Percentiles rank a stretch among this genome's conserved stretches.
phyloP scores from a whole-genome alignment of 352 stramenopile genomes.

The Globisporangium heterothallicum region DNA sequence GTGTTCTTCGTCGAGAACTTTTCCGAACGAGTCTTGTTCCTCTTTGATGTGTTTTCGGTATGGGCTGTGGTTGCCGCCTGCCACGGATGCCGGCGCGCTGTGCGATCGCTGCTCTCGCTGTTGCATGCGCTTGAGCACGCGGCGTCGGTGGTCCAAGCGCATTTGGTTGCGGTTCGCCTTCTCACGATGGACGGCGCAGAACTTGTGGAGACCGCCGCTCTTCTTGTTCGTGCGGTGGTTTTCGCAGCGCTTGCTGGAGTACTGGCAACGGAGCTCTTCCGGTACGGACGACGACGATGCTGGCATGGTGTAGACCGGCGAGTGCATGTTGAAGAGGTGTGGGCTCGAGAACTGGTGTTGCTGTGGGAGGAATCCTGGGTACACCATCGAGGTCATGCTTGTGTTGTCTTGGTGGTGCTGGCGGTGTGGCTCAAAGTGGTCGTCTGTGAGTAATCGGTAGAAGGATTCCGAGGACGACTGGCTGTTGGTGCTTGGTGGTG shows the following conservation, averaged over 20 bases:
- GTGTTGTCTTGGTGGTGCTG: background rate
- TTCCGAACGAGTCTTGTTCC: constrained; percentile 1
- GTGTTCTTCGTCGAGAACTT: constrained; percentile 1
- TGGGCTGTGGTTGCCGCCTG: constrained; percentile 21
- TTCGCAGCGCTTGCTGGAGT: constrained; percentile 46
- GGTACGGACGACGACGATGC: constrained; percentile 15
- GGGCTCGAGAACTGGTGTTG: constrained; percentile 3
- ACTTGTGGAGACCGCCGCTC: constrained; percentile 49
- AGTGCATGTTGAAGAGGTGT: background rate
- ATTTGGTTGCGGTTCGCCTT: constrained; percentile 74
- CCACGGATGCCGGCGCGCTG: constrained; percentile 14
- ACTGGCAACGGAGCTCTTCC: constrained; percentile 45
- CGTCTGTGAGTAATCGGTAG: background rate
- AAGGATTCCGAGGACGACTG: background rate
- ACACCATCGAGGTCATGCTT: constrained; percentile 13
- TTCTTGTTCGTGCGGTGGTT: constrained; percentile 39
- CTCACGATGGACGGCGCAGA: constrained; percentile 47
- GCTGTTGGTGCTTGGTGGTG: background rate
- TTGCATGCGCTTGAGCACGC: constrained; percentile 46
- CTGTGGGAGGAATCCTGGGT: constrained; percentile 10
- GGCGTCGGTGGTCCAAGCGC: constrained; percentile 50
- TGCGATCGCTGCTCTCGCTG: constrained; percentile 35
- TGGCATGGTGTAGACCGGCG: background rate
- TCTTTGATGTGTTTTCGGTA: constrained; percentile 8
- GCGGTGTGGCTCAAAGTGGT: background rate